Conservation (phyloP, 148 eudicot species). For the Nepenthes mirabilis region DNA sequence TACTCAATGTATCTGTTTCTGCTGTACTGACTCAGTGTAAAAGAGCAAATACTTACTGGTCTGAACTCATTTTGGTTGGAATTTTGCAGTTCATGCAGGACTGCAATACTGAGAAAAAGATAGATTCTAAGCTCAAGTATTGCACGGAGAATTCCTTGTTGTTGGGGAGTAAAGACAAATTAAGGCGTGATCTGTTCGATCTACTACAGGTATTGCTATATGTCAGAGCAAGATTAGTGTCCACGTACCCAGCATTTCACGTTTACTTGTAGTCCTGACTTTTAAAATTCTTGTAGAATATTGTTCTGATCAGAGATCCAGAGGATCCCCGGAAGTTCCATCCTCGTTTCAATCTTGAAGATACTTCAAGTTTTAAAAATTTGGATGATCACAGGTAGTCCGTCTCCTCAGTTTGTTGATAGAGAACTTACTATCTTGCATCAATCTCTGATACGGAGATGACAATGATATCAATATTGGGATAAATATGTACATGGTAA, state of each 20-base stretch:
- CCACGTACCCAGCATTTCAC: not conserved
- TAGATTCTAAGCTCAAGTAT: constrained; percentile 66
- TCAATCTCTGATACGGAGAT: too few relatives aligned
- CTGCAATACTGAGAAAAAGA: constrained; percentile 89
- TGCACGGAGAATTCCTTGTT: constrained; percentile 45
- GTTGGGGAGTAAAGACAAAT: constrained; percentile 49
- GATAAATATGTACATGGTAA: too few relatives aligned
- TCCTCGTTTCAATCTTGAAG: constrained; percentile 95
- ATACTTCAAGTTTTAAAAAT: constrained; percentile 74
- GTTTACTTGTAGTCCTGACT: not conserved
- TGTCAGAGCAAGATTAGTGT: not conserved
- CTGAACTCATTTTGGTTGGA: constrained; percentile 2
- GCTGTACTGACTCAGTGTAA: too few relatives aligned
- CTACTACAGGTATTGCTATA: constrained; percentile 47
- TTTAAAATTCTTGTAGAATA: constrained; percentile 34
- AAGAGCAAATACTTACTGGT: not conserved
- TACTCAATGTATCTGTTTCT: too few relatives aligned
- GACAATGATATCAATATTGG: too few relatives aligned
- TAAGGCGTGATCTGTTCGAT: constrained; percentile 64
- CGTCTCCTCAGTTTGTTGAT: not conserved
- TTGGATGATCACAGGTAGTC: constrained; percentile 79
- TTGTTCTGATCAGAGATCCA: constrained; percentile 82
- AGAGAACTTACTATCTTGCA: constrained; percentile 1
- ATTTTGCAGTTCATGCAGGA: constrained; percentile 72
- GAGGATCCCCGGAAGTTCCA: constrained; percentile 74